Evolutionary conservation across 1,284 basidiomycete genomes (phyloP).

Genomic region (Abortiporus biennis): DNA sequence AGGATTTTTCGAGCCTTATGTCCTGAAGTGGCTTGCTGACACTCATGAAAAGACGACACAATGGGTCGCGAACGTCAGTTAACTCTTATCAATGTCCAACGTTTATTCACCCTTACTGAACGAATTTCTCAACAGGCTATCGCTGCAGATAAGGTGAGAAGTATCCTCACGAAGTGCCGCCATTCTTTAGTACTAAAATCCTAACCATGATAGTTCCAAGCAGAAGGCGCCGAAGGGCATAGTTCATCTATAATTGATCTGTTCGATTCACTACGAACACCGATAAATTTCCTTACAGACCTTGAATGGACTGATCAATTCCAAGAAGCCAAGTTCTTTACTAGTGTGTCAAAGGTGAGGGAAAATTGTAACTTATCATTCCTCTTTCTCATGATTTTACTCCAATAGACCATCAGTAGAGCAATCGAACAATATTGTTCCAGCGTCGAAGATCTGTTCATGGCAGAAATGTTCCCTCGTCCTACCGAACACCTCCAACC

Average conservation of each 20-base stretch:
- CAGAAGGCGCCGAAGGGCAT: constrained; percentile 79
- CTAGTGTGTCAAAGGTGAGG: constrained; percentile 74
- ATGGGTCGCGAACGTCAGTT: constrained; percentile 87
- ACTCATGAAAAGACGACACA: constrained; percentile 88
- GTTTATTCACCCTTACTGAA: constrained; percentile 6
- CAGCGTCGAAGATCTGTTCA: constrained; percentile 84
- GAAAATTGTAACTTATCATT: not conserved
- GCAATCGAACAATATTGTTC: constrained; percentile 91
- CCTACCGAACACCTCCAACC: constrained; percentile 70
- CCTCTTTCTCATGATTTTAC: not conserved
- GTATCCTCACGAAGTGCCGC: no score
- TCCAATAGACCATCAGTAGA: constrained; percentile 77
- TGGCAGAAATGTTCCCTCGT: constrained; percentile 91
- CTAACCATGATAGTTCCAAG: constrained; percentile 69
- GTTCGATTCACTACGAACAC: constrained; percentile 90
- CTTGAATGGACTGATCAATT: constrained; percentile 91
- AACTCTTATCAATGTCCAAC: constrained; percentile 3
- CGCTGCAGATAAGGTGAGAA: constrained; percentile 74
- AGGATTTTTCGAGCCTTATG: constrained; percentile 83
- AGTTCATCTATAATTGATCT: constrained; percentile 96
- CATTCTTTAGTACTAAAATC: no score
- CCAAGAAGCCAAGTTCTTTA: constrained; percentile 88
- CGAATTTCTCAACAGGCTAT: constrained; percentile 53
- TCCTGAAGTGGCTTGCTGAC: constrained; percentile 85
- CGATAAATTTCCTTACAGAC: constrained; percentile 83